phyloP scores from a whole-genome alignment of 2,329 filamentous ascomycete genomes.

The Aspergillus sp. region DNA sequence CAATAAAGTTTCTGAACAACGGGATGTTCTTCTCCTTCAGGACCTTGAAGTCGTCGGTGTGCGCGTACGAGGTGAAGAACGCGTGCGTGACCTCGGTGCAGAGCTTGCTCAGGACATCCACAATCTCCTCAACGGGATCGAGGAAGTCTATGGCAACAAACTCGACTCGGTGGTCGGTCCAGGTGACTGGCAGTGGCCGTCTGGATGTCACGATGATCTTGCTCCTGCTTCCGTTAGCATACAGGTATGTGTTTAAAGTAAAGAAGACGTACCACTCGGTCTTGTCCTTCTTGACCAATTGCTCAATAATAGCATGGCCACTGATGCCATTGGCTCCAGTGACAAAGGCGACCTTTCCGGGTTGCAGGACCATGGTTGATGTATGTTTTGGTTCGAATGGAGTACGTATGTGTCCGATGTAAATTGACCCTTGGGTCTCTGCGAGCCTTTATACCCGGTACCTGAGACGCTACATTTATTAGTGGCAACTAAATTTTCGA shows the following conservation, averaged over 20 bases:
- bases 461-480: not conserved
- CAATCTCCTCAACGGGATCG: slow-evolving; percentile 11
- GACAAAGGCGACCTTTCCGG: slow-evolving; percentile 25
- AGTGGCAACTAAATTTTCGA: too few relatives aligned
- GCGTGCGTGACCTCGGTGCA: slow-evolving; percentile 27
- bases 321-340: slow-evolving; percentile 31
- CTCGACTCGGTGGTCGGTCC: slow-evolving; percentile 22
- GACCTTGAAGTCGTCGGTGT: slow-evolving; percentile 22
- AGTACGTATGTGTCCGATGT: not conserved
- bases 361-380: not conserved
- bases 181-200: slow-evolving; percentile 13
- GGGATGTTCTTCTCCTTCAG: slow-evolving; percentile 21
- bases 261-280: slow-evolving; percentile 13
- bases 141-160: slow-evolving; percentile 29
- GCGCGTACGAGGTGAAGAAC: slow-evolving; percentile 29
- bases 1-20: slow-evolving; percentile 29
- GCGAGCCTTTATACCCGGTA: not conserved
- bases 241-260: not conserved
- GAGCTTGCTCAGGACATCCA: slow-evolving; percentile 7
- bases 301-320: slow-evolving; percentile 28
- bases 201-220: slow-evolving; percentile 27
- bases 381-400: not conserved
- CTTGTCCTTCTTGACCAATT: slow-evolving; percentile 21
- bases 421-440: not conserved
- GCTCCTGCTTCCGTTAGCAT: slow-evolving; percentile 4